Evolutionary conservation across 108 stramenopile species (phyloP).

Genomic region (Cylindrotheca fusiformis): DNA sequence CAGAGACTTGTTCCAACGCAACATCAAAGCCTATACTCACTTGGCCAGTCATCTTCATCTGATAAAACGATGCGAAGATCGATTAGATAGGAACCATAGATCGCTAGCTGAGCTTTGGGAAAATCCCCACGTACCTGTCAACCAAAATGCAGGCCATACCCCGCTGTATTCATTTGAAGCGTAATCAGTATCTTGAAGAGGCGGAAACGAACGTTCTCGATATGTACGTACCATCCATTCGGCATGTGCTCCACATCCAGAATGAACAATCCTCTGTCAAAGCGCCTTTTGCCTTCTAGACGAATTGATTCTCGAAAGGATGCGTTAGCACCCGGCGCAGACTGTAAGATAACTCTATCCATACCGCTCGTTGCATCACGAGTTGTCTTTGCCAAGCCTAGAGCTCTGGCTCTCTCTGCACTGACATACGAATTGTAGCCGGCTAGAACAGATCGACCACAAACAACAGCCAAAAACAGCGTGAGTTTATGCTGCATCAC

Average conservation of each 20-base stretch:
- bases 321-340: conserved; percentile 11
- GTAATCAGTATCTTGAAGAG: too few species aligned
- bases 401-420: conserved; percentile 33
- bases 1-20: too few species aligned
- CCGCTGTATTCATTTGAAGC: too few species aligned
- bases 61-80: too few species aligned
- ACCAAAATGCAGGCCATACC: conserved; percentile 90
- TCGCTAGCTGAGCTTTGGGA: too few species aligned
- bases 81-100: too few species aligned
- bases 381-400: conserved; percentile 22
- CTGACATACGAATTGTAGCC: conserved; percentile 69
- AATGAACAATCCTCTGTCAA: conserved; percentile 69
- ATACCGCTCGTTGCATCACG: conserved; percentile 2
- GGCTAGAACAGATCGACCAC: conserved; percentile 9
- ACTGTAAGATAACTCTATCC: conserved; percentile 22
- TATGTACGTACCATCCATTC: too few species aligned
- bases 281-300: conserved; percentile 64
- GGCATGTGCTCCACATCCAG: conserved; percentile 81
- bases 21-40: too few species aligned
- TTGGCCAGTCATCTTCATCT: conserved; percentile 82
- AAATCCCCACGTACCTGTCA: conserved; percentile 30
- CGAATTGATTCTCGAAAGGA: conserved; percentile 65
- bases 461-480: background rate
- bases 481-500: background rate
- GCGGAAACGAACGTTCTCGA: too few species aligned